Conservation (phyloP, 257 asterid species). For the Lycium ferocissimum region DNA sequence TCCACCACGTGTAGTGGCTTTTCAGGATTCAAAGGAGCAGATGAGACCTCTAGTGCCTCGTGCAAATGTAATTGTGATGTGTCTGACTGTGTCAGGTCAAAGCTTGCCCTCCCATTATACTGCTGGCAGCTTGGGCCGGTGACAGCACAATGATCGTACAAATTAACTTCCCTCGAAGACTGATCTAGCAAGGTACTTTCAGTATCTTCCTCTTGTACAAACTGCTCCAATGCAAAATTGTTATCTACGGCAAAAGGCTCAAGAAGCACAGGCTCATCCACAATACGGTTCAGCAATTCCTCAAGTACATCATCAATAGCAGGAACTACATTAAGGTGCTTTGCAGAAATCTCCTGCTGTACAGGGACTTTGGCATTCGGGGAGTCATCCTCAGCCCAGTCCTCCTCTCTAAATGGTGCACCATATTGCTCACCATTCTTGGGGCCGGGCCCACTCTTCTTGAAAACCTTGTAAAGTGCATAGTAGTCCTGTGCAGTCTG, state of each 20-base stretch:
- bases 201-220: slow-evolving; percentile 49
- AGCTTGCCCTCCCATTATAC: slow-evolving; percentile 43
- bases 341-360: slow-evolving; percentile 39
- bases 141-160: slow-evolving; percentile 35
- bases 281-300: slow-evolving; percentile 56
- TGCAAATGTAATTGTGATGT: slow-evolving; percentile 47
- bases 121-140: slow-evolving; percentile 39
- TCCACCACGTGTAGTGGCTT: slow-evolving; percentile 34
- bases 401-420: slow-evolving; percentile 89
- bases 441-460: slow-evolving; percentile 99
- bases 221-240: slow-evolving; percentile 41
- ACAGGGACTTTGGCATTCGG: slow-evolving; percentile 35
- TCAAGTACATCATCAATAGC: slow-evolving; percentile 54
- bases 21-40: slow-evolving; percentile 39
- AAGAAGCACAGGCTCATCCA: slow-evolving; percentile 47
- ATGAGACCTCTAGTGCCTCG: slow-evolving; percentile 69
- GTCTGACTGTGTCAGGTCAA: slow-evolving; percentile 53
- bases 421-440: slow-evolving; percentile 98
- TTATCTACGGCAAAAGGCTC: slow-evolving; percentile 41
- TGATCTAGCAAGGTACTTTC: slow-evolving; percentile 48
- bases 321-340: slow-evolving; percentile 35
- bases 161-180: slow-evolving; percentile 44
- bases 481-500: slow-evolving; percentile 59
- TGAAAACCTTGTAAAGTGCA: slow-evolving; percentile 84
- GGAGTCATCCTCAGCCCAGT: slow-evolving; percentile 70